phyloP scores from a whole-genome alignment of 2,329 filamentous ascomycete genomes.

The Aspergillus sp. region DNA sequence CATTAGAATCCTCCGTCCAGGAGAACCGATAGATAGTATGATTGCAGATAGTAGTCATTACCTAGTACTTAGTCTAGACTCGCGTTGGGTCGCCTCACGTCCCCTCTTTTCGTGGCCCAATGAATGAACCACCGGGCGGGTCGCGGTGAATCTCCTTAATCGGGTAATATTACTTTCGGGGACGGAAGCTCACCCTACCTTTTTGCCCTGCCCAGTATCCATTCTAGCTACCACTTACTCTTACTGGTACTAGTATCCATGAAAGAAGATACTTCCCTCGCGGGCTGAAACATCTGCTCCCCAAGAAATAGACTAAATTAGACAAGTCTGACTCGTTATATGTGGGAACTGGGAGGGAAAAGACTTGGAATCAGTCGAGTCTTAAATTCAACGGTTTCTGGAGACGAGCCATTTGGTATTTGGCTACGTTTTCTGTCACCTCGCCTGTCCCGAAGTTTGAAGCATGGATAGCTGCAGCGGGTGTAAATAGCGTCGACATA shows the following conservation, averaged over 20 bases:
- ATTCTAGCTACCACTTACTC: no score
- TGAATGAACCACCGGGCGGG: slow-evolving; percentile 4
- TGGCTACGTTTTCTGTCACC: slow-evolving; percentile 9
- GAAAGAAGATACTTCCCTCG: no score
- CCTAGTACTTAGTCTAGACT: slow-evolving; percentile 8
- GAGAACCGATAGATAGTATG: neutral
- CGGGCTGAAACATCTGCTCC: neutral
- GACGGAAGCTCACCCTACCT: no score
- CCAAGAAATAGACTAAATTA: no score
- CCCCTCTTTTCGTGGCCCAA: slow-evolving; percentile 9
- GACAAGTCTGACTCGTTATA: no score
- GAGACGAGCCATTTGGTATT: neutral
- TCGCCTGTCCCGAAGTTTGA: slow-evolving; percentile 1
- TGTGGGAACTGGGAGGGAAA: no score
- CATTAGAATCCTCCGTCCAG: neutral
- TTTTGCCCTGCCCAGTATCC: no score
- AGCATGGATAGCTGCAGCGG: slow-evolving; percentile 7
- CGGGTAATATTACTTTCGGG: slow-evolving; percentile 13
- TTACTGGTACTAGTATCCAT: neutral
- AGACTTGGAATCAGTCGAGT: neutral
- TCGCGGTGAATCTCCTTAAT: slow-evolving; percentile 4
- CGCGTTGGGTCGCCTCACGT: slow-evolving; percentile 11
- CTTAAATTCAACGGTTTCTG: slow-evolving; percentile 1
- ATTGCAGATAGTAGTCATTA: neutral
- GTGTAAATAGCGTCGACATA: neutral